phyloP scores from a whole-genome alignment of 805 yeast genomes.

The Martiniozyma abietophila region DNA sequence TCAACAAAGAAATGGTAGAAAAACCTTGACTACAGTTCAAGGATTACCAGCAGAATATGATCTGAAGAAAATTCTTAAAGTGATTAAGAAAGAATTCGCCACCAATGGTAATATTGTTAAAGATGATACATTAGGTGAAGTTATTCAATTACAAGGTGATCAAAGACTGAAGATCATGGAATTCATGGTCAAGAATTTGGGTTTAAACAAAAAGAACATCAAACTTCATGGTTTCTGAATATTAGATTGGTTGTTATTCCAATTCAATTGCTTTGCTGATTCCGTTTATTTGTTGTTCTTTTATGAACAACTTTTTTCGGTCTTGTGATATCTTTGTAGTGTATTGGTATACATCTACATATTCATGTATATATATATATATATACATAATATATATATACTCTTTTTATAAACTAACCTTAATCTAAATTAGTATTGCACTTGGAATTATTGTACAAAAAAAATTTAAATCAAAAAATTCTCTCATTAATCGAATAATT shows the following conservation, averaged over 20 bases:
- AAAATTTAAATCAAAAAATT: no score
- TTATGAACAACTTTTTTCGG: constrained; percentile 1
- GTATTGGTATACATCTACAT: no score
- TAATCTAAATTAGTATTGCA: no score
- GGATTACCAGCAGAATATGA: constrained; percentile 95
- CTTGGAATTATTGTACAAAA: no score
- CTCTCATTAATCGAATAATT: no score
- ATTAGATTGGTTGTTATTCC: background rate
- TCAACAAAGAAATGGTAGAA: constrained; percentile 99
- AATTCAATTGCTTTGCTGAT: background rate
- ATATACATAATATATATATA: no score
- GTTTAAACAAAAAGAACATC: constrained; percentile 90
- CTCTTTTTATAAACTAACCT: no score
- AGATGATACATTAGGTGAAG: constrained; percentile 93
- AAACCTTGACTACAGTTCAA: constrained; percentile 96
- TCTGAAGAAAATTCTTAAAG: constrained; percentile 85
- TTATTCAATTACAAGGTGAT: constrained; percentile 97
- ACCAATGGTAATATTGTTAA: constrained; percentile 98
- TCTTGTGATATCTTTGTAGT: no score
- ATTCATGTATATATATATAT: no score
- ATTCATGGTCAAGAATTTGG: constrained; percentile 78
- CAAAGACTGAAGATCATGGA: constrained; percentile 95
- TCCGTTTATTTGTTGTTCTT: background rate
- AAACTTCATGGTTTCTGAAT: constrained; percentile 93
- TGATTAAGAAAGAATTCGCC: constrained; percentile 94